Percentiles rank a stretch among this genome's conserved stretches.
Conservation (phyloP, 2,329 filamentous ascomycete species). For the Claviceps monticola region DNA sequence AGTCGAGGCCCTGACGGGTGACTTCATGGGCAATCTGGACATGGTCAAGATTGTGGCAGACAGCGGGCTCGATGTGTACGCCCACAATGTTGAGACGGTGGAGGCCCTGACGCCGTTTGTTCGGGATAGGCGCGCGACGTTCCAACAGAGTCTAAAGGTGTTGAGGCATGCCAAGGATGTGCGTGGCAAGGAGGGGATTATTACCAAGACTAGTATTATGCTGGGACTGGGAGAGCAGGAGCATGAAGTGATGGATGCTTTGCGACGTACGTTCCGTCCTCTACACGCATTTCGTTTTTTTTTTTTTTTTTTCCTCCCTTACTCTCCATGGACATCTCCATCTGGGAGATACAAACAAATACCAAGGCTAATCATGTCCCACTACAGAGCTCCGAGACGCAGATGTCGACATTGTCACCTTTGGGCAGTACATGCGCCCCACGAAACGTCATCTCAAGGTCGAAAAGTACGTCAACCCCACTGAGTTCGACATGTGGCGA, state of each 20-base stretch:
- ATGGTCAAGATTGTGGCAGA: slow-evolving; percentile 75
- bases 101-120: slow-evolving; percentile 84
- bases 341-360: too few species aligned
- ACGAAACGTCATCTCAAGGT: slow-evolving; percentile 98
- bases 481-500: slow-evolving; percentile 83
- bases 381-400: slow-evolving; percentile 57
- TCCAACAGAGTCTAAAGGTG: slow-evolving; percentile 71
- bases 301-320: neutral
- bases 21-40: slow-evolving; percentile 73
- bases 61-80: slow-evolving; percentile 89
- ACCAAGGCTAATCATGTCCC: neutral
- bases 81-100: slow-evolving; percentile 93
- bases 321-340: neutral
- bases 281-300: slow-evolving; percentile 8
- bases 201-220: slow-evolving; percentile 99
- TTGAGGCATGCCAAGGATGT: slow-evolving; percentile 70
- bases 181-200: slow-evolving; percentile 52
- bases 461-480: slow-evolving; percentile 85
- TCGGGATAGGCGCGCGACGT: slow-evolving; percentile 77
- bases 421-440: slow-evolving; percentile 99
- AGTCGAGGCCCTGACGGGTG: slow-evolving; percentile 75
- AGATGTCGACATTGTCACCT: slow-evolving; percentile 88
- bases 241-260: slow-evolving; percentile 64
- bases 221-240: slow-evolving; percentile 88
- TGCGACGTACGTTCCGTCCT: slow-evolving; percentile 39